Evolutionary conservation across 495 filamentous ascomycete genomes (phyloP).

Genomic region (Podospora bellae-mahoneyi): DNA sequence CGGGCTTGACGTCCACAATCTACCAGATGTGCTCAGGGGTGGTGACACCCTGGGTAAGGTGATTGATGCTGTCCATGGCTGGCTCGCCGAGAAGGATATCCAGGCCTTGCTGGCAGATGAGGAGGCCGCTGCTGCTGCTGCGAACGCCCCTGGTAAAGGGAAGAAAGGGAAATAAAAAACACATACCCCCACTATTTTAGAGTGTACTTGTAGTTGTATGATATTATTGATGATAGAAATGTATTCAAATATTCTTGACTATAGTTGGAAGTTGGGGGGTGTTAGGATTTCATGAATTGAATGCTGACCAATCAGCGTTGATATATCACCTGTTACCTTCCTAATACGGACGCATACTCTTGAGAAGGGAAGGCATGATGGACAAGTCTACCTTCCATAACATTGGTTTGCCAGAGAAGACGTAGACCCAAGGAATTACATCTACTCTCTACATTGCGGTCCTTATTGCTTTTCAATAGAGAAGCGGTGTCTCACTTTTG

Average conservation of each 20-base stretch:
- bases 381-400: neutral
- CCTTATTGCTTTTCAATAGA: neutral
- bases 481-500: neutral
- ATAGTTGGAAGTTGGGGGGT: neutral
- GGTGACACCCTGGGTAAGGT: slow-evolving; percentile 68
- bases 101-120: slow-evolving; percentile 58
- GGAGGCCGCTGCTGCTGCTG: slow-evolving; percentile 33
- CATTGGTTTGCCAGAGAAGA: neutral
- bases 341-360: slow-evolving; percentile 13
- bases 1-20: slow-evolving; percentile 75
- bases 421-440: neutral
- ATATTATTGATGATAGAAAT: neutral
- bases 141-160: slow-evolving; percentile 22
- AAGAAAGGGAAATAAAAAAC: slow-evolving; percentile 30
- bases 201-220: slow-evolving; percentile 10
- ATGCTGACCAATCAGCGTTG: slow-evolving; percentile 16
- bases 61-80: slow-evolving; percentile 75
- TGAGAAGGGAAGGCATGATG: neutral
- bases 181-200: neutral
- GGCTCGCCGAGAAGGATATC: slow-evolving; percentile 76
- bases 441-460: neutral
- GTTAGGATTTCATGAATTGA: neutral
- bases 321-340: slow-evolving; percentile 13
- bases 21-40: slow-evolving; percentile 75
- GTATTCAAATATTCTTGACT: neutral